phyloP scores from a whole-genome alignment of 2,329 filamentous ascomycete genomes.

The Calonectria fujianensis region DNA sequence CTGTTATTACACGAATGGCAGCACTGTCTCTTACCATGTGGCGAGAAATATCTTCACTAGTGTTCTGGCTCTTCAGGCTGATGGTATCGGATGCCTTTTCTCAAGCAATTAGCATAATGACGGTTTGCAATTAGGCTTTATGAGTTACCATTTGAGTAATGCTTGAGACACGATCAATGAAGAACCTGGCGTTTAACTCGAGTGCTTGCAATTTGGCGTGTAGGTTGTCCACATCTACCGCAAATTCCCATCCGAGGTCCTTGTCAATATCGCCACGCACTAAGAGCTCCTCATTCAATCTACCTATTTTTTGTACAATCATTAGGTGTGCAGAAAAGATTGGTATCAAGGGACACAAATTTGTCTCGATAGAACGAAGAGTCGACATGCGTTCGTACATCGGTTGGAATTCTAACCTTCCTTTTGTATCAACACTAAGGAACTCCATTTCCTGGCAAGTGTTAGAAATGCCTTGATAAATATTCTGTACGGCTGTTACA shows the following conservation, averaged over 20 bases:
- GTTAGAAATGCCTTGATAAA: background rate
- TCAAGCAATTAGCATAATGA: background rate
- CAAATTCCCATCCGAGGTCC: background rate
- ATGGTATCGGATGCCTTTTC: conserved; percentile 7
- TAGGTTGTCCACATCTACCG: background rate
- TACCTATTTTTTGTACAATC: background rate
- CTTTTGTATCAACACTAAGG: background rate
- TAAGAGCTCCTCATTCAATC: background rate
- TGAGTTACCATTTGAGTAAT: background rate
- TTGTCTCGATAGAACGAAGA: background rate
- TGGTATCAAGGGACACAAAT: background rate
- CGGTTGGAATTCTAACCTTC: background rate
- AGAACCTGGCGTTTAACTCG: background rate
- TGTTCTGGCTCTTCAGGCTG: conserved; percentile 1
- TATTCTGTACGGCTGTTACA: too few species aligned
- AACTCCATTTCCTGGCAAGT: background rate
- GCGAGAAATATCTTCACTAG: background rate
- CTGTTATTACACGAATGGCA: conserved; percentile 12
- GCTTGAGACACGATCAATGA: background rate
- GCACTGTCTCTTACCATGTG: background rate
- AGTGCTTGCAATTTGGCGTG: background rate
- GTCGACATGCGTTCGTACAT: background rate
- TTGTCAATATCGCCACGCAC: background rate
- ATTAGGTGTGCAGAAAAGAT: background rate
- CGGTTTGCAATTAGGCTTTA: too few species aligned